Conservation (phyloP, 1,139 yeast genomes). For the Kurtzmaniella quercitrusa region DNA sequence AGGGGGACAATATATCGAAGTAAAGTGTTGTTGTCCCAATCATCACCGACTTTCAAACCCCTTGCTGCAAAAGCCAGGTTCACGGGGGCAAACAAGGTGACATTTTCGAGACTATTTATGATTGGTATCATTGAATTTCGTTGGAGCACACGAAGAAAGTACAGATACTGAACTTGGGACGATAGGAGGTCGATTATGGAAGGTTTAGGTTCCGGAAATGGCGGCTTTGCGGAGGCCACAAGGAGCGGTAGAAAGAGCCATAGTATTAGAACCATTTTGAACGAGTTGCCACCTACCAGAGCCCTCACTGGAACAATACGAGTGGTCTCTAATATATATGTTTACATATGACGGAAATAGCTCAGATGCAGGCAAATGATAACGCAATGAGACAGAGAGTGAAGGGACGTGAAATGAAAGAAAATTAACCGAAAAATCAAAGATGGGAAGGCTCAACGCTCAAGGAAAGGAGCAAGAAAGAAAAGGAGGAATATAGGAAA, state of each 20-base stretch:
- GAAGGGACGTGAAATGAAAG: no score
- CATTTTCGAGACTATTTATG: conserved; percentile 59
- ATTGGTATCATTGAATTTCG: conserved; percentile 62
- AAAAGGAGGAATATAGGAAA: no score
- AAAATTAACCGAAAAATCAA: no score
- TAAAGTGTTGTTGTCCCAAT: conserved; percentile 18
- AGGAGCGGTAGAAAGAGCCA: conserved; percentile 1
- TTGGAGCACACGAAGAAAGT: conserved; percentile 63
- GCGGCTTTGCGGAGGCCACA: neutral
- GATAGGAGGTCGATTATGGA: conserved; percentile 75
- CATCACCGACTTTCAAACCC: conserved; percentile 8
- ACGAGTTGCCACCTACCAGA: neutral
- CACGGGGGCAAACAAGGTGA: conserved; percentile 81
- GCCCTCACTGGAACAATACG: neutral
- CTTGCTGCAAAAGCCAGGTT: conserved; percentile 65
- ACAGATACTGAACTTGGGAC: conserved; percentile 67
- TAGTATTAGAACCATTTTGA: neutral
- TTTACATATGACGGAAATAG: no score
- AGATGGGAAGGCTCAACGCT: no score
- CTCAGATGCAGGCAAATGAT: neutral
- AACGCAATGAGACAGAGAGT: neutral
- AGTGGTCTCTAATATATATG: neutral
- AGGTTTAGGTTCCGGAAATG: conserved; percentile 21
- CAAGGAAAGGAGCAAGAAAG: no score
- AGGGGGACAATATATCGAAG: conserved; percentile 35